Base-by-base conservation (phyloP, 2,329 filamentous ascomycete genomes). In the Neonectria coccinea region DNA sequence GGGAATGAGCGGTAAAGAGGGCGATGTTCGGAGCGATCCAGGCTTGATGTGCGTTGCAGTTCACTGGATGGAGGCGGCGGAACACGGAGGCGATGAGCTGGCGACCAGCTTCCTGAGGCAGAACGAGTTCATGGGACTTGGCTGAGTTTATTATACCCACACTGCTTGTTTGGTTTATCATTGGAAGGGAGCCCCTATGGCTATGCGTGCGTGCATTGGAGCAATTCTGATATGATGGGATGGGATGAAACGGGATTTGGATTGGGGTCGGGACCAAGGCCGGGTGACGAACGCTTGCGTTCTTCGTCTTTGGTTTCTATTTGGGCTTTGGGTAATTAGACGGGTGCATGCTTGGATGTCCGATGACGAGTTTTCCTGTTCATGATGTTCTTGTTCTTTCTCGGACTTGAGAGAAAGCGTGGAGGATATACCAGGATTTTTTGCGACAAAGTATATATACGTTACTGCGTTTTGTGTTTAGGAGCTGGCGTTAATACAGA, bases 1-100 rank as follows among this genome's bases (percentile, higher is more conserved):
- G 56, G 80, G 39, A 20, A 42, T 42, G 39, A 42, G 39, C 3
- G 65, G 65, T 42, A 79, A 78, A 56, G 80, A 83, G 52, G 81
- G 81, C 18, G 79, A 87, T 64, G 84, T 87, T 39, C 78, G 93
- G 70, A 94, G 90, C 64, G 93, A 97, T 77, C 92, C 93, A 2
- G 91, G 91, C 58, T 89, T 94, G 45, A 96, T 98, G 92, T 97
- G 94, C 74, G 88, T 97, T 62, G 95, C 95, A 10, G 90, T 97
- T 79, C 95, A 98, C 82, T 98, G 95, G 94, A 97, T 98, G 94
- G 93, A 95, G 81, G 85, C 92, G 69, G 94, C 92, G 41, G 92
- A 93, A 72, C 86, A 87, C 59, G 94, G 94, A n/a, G 94, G 94
- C 1, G 95, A 98, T 77, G 88, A 91, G 74, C 83, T 97, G 70